Conservation (phyloP, 1,139 yeast species). For the Diutina pseudorugosa region DNA sequence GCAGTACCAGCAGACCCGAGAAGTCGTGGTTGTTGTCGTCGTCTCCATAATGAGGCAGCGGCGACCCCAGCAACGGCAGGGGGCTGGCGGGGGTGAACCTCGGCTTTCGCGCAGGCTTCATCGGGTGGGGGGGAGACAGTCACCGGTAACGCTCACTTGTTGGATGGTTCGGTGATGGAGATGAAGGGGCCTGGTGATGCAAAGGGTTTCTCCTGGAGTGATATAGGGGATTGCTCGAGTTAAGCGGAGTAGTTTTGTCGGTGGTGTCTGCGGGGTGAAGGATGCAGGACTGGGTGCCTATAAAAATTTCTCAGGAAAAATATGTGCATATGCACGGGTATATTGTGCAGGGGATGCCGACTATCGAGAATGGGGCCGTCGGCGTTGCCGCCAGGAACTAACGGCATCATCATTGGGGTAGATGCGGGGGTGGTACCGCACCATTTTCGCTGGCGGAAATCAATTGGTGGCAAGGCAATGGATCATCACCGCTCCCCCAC, state of each 20-base stretch:
- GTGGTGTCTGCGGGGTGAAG: neutral
- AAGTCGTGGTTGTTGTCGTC: neutral
- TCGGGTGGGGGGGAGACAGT: neutral
- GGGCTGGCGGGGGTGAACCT: slow-evolving; percentile 2
- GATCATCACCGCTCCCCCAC: neutral
- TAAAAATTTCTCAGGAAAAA: neutral
- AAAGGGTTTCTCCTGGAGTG: neutral
- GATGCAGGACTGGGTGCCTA: neutral
- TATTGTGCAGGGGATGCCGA: neutral
- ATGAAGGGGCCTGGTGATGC: neutral
- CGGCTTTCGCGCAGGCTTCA: neutral
- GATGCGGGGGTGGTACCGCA: neutral
- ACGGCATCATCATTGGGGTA: neutral
- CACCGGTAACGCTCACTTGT: neutral
- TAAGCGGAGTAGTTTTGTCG: neutral
- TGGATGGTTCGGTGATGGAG: neutral
- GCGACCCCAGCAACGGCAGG: neutral
- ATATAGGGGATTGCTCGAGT: neutral
- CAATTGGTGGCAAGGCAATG: too few species aligned
- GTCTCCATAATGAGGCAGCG: neutral
- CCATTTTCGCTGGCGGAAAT: neutral
- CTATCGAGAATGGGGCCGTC: neutral
- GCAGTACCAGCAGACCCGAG: neutral
- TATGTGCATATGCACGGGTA: neutral
- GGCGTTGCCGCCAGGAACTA: neutral